Conservation (phyloP, 305 asterid species). For the Fraxinus dipetala region DNA sequence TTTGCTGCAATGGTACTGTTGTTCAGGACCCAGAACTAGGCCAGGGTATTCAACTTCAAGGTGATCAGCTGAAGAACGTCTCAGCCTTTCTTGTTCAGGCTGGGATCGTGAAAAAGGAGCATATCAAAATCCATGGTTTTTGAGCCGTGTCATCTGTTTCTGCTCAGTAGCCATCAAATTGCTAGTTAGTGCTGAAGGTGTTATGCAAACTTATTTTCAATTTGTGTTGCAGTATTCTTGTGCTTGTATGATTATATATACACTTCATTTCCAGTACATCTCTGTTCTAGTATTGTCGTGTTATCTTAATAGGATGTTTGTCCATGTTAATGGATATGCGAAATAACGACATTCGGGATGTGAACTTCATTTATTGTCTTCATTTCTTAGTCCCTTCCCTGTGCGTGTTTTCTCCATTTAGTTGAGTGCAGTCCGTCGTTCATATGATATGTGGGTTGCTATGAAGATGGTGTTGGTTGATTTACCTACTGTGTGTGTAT, state of each 20-base stretch:
- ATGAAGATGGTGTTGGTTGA: neutral
- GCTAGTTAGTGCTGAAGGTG: neutral
- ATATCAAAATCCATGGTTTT: slow-evolving; percentile 37
- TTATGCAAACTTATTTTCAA: neutral
- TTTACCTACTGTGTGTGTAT: neutral
- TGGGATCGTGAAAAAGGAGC: slow-evolving; percentile 31
- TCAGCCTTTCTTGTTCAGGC: slow-evolving; percentile 14
- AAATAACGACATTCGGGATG: neutral
- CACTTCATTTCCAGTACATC: neutral
- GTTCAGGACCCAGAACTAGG: slow-evolving; percentile 28
- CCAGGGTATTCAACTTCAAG: slow-evolving; percentile 16
- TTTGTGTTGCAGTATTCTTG: neutral
- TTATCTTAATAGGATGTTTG: neutral
- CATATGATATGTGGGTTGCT: neutral
- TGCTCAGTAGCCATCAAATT: neutral
- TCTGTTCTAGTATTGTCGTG: neutral
- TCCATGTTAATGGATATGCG: neutral
- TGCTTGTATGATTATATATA: neutral
- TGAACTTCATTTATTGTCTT: neutral
- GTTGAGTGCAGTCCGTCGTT: neutral
- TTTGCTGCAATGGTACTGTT: slow-evolving; percentile 29
- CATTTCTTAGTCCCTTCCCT: neutral
- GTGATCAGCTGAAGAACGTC: slow-evolving; percentile 5
- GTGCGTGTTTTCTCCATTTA: no score
- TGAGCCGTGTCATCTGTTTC: slow-evolving; percentile 7